These are phyloP conservation scores for Aspergillus ruber DNA, from an alignment of 2,329 filamentous ascomycete genomes.

Conservation along the genomic window DNA sequence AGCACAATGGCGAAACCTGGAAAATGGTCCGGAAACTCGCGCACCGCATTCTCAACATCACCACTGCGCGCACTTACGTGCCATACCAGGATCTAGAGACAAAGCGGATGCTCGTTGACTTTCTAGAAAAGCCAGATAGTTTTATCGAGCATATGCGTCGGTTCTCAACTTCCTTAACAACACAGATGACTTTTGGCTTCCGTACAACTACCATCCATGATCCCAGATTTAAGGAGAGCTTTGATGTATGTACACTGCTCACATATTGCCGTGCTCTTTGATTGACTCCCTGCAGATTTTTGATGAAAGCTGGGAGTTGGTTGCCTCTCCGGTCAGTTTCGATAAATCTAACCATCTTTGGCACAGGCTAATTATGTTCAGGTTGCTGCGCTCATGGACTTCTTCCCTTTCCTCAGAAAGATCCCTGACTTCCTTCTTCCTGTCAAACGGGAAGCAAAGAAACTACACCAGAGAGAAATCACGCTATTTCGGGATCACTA, in stretches of 20 bases:
- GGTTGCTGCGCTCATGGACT: constrained; percentile 7
- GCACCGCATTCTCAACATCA: background rate
- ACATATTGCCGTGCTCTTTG: background rate
- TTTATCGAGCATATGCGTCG: background rate
- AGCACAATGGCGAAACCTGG: constrained; percentile 12
- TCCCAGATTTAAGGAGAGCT: background rate
- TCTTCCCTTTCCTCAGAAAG: constrained; percentile 9
- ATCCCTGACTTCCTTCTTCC: constrained; percentile 10
- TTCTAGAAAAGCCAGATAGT: background rate
- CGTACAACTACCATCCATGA: background rate
- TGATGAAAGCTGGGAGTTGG: constrained; percentile 7
- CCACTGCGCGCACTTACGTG: background rate
- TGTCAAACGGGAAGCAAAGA: constrained; percentile 4
- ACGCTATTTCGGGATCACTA: background rate
- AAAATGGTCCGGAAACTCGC: constrained; percentile 3
- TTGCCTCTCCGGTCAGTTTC: constrained; percentile 4
- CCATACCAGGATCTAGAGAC: background rate
- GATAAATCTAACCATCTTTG: too few species aligned
- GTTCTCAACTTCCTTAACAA: background rate
- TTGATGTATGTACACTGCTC: background rate
- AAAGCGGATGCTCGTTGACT: background rate
- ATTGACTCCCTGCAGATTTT: background rate
- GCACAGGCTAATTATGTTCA: too few species aligned
- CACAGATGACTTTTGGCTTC: background rate
- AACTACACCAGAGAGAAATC: background rate